Conservation (phyloP, 176 grass and related monocot species). For the Oryza meyeriana region DNA sequence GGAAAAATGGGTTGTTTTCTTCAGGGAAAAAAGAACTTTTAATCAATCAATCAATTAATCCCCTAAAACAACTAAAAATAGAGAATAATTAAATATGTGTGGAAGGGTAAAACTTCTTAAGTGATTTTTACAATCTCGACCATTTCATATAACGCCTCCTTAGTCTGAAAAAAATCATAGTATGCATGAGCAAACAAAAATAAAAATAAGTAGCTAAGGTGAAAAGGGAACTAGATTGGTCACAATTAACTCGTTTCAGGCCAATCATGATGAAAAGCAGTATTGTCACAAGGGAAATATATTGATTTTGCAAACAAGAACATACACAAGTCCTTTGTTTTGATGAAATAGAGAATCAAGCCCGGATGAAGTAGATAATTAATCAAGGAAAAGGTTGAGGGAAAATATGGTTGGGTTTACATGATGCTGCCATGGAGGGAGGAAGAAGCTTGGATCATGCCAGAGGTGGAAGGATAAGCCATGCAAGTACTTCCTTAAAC, state of each 20-base stretch:
- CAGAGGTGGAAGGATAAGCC: slow-evolving; percentile 42
- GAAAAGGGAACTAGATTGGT: neutral
- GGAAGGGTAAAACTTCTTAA: neutral
- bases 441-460: slow-evolving; percentile 49
- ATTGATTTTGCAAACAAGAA: neutral
- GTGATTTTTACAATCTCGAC: neutral
- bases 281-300: neutral
- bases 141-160: neutral
- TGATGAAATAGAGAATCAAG: neutral
- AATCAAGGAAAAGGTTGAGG: neutral
- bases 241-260: neutral
- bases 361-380: too few species aligned
- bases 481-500: slow-evolving; percentile 35
- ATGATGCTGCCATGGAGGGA: slow-evolving; percentile 41
- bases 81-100: neutral
- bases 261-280: neutral
- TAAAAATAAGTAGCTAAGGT: neutral
- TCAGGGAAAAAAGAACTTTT: neutral
- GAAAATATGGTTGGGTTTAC: slow-evolving; percentile 5
- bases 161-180: neutral
- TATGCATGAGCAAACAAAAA: slow-evolving; percentile 10
- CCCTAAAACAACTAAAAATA: neutral
- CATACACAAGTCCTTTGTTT: neutral
- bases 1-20: neutral
- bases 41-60: neutral